A percentile compares a stretch with the other conserved stretches of the same genome.
phyloP scores from a whole-genome alignment of 2,329 filamentous ascomycete genomes.

The Talaromyces amestolkiae region DNA sequence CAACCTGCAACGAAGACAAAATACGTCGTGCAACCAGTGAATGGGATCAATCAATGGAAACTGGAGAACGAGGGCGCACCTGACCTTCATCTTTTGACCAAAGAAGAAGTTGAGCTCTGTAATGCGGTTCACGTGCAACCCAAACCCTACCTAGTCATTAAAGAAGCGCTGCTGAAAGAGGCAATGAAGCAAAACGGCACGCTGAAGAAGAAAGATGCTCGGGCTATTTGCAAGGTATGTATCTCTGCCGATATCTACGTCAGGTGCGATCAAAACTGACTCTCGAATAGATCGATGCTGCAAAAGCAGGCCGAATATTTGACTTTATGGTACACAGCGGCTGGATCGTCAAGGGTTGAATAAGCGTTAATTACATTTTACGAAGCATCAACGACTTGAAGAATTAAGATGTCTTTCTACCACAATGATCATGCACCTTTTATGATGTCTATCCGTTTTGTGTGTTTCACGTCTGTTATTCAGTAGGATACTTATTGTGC shows the following conservation, averaged over 20 bases:
- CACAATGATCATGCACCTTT: neutral
- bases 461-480: neutral
- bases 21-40: conserved; percentile 52
- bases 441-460: neutral
- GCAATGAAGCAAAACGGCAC: conserved; percentile 83
- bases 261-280: conserved; percentile 17
- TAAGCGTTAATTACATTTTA: neutral
- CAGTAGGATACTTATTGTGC: neutral
- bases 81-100: conserved; percentile 80
- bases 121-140: conserved; percentile 80
- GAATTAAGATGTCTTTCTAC: neutral
- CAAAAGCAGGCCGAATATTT: conserved; percentile 82
- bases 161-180: conserved; percentile 87
- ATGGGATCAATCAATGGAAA: conserved; percentile 52
- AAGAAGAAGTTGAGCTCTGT: conserved; percentile 83
- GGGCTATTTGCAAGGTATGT: conserved; percentile 68
- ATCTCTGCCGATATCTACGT: neutral
- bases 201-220: conserved; percentile 91
- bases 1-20: conserved; percentile 44
- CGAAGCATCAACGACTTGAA: neutral
- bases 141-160: conserved; percentile 92
- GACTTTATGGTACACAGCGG: conserved; percentile 93
- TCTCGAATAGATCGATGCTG: conserved; percentile 64
- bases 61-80: conserved; percentile 70
- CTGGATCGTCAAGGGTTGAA: conserved; percentile 76